Percentiles rank a stretch among this genome's conserved stretches.
Conservation (phyloP, 805 yeast species). For the Candida chauliodis region DNA sequence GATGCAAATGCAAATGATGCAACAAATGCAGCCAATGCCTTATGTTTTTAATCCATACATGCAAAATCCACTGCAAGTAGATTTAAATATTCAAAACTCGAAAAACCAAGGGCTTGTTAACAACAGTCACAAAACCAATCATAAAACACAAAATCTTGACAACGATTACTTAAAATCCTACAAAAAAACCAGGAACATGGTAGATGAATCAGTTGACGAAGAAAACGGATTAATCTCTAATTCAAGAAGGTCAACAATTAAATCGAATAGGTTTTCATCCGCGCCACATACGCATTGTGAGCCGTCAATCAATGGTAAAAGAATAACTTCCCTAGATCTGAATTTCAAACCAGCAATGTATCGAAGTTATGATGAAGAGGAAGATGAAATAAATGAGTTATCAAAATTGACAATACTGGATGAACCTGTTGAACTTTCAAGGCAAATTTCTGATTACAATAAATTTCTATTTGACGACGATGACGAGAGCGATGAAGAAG, state of each 20-base stretch:
- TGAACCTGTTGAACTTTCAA: conserved; percentile 12
- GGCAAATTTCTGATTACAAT: conserved; percentile 27
- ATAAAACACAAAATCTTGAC: background rate
- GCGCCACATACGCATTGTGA: conserved; percentile 21
- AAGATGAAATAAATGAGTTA: conserved; percentile 6
- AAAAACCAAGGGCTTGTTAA: background rate
- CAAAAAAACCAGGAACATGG: conserved; percentile 6
- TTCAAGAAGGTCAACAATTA: conserved; percentile 28
- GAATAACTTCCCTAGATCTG: conserved; percentile 20
- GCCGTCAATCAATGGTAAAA: background rate
- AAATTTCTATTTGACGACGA: conserved; percentile 19
- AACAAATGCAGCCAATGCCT: conserved; percentile 10
- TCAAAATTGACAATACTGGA: background rate
- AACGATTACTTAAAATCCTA: conserved; percentile 8
- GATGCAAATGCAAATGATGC: conserved; percentile 14
- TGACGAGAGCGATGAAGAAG: conserved; percentile 11
- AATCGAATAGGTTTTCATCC: conserved; percentile 33
- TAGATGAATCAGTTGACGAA: conserved; percentile 2
- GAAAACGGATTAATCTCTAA: conserved; percentile 17
- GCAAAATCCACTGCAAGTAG: conserved; percentile 2
- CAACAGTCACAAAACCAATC: background rate
- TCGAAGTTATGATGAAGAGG: conserved; percentile 7
- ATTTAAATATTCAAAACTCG: background rate
- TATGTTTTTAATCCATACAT: conserved; percentile 7
- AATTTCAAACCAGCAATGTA: conserved; percentile 12